Percentiles rank a stretch among this genome's conserved stretches.
These are phyloP conservation scores for Euphorbia pulcherrima DNA, from an alignment of 345 rosid genomes.

Conservation along the genomic window DNA sequence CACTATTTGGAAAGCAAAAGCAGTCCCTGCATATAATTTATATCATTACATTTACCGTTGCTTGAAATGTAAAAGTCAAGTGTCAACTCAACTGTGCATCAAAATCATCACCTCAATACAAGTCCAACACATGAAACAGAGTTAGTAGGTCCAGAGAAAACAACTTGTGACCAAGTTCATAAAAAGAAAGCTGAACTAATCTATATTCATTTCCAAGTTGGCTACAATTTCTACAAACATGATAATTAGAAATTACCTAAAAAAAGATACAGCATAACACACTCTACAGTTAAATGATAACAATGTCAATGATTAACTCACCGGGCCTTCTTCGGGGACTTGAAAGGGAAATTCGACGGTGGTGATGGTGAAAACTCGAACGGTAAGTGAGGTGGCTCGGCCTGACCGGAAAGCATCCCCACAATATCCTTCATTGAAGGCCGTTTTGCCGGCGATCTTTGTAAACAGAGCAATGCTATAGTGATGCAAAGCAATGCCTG, in stretches of 20 bases:
- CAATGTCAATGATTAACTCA: slow-evolving; percentile 14
- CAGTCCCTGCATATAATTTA: background rate
- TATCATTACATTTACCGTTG: slow-evolving; percentile 22
- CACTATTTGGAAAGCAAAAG: slow-evolving; percentile 25
- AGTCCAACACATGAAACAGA: slow-evolving; percentile 9
- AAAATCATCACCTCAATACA: slow-evolving; percentile 11
- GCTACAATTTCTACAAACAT: slow-evolving; percentile 26
- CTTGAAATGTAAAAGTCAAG: slow-evolving; percentile 18
- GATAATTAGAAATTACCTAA: slow-evolving; percentile 27
- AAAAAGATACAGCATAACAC: slow-evolving; percentile 21
- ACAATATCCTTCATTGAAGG: slow-evolving; percentile 67
- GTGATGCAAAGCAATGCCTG: slow-evolving; percentile 68
- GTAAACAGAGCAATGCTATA: slow-evolving; percentile 64
- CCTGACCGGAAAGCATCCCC: slow-evolving; percentile 59
- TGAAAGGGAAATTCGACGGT: slow-evolving; percentile 37
- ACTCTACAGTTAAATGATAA: slow-evolving; percentile 35
- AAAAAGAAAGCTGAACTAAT: background rate
- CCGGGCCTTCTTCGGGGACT: slow-evolving; percentile 23
- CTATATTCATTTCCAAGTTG: slow-evolving; percentile 13
- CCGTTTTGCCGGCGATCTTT: slow-evolving; percentile 60
- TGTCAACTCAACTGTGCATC: slow-evolving; percentile 9
- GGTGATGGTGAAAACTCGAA: slow-evolving; percentile 75
- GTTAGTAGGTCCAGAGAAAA: slow-evolving; percentile 14
- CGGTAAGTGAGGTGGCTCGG: slow-evolving; percentile 68
- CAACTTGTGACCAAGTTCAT: slow-evolving; percentile 7